Evolutionary conservation across 139 green algal genomes (phyloP), one percentile per base, ranked within the genome.

Genomic region (Mesostigma viride): DNA sequence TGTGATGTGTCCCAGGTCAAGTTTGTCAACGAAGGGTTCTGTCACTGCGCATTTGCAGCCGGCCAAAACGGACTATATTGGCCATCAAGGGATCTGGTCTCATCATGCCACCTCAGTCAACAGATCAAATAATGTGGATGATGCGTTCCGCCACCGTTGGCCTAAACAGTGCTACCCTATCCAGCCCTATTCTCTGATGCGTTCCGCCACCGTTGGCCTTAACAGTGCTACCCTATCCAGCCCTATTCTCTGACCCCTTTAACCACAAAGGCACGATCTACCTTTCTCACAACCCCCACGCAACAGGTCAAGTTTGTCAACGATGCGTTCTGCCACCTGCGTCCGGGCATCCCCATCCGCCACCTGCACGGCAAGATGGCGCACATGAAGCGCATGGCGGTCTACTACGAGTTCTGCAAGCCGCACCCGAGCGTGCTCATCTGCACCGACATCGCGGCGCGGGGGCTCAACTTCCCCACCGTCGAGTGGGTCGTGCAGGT

Each of bases 361-460:
- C 81, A 75, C 34, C 83, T 99, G 59, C 91, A 98, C 72, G 93
- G 93, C 27, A 83, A 82, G 31, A 95, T 98, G 87, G 96, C 95
- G 79, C 93, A 98, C 76, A 79, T 83, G 65, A 90, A 89, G 73
- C 83, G 92, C n/a, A 84, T 95, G 72, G 64, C 34, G 35, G 53
- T 59, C 20, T 79, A 77, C 58, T 61, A 79, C 14, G 47, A 78
- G 22, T 82, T 79, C 59, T 77, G 68, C 40, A 68, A 76, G 17
- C 6, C 67, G 0, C 48, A 77, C 17, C 30, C 53, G 35, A 83
- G 81, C 27, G 86, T 95, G 40, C 82, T 99, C 22, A 93, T 99
- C 68, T 90, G 90, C 3, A 96, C 90, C 0, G 90, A 96, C 74
- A 79, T 96, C 48, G 90, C 90, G 4, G 87, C 85, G 0, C 73